Evolutionary conservation across 495 filamentous ascomycete species (phyloP).

Genomic region (Alectoria sarmentosa): DNA sequence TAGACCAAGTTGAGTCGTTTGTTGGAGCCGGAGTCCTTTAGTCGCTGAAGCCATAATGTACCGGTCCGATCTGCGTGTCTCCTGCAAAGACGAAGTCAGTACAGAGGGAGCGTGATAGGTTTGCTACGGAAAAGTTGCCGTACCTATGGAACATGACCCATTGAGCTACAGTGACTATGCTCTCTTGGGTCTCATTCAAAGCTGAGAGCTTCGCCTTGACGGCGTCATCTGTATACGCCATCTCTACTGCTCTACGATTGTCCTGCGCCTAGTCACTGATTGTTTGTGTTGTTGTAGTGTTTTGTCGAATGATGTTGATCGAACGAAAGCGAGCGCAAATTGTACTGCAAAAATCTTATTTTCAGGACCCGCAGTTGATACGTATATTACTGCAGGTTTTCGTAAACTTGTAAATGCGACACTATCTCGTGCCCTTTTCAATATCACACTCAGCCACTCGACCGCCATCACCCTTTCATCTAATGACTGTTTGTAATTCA

Average conservation of each 20-base stretch:
- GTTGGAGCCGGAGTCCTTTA: conserved; percentile 73
- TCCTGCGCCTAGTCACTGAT: conserved; percentile 11
- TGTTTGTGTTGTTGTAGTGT: conserved; percentile 13
- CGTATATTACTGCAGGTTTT: background rate
- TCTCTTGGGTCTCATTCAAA: conserved; percentile 92
- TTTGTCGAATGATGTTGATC: conserved; percentile 23
- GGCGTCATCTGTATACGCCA: conserved; percentile 93
- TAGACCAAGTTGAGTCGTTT: conserved; percentile 91
- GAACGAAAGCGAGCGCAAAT: background rate
- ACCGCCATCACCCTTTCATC: too few species aligned
- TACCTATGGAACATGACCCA: conserved; percentile 99
- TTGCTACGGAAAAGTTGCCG: conserved; percentile 22
- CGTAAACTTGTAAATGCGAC: background rate
- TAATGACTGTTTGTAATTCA: background rate
- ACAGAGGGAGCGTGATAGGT: conserved; percentile 7
- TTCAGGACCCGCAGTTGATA: background rate
- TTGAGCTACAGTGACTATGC: conserved; percentile 90
- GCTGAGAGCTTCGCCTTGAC: conserved; percentile 90
- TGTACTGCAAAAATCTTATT: background rate
- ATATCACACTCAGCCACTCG: background rate
- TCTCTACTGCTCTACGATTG: conserved; percentile 33
- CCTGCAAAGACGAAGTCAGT: conserved; percentile 38
- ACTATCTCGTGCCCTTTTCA: background rate
- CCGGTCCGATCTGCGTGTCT: conserved; percentile 84
- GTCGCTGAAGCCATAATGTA: conserved; percentile 78